Base-by-base conservation (phyloP, 805 yeast species). In the Lipomyces yamanashiensis region DNA sequence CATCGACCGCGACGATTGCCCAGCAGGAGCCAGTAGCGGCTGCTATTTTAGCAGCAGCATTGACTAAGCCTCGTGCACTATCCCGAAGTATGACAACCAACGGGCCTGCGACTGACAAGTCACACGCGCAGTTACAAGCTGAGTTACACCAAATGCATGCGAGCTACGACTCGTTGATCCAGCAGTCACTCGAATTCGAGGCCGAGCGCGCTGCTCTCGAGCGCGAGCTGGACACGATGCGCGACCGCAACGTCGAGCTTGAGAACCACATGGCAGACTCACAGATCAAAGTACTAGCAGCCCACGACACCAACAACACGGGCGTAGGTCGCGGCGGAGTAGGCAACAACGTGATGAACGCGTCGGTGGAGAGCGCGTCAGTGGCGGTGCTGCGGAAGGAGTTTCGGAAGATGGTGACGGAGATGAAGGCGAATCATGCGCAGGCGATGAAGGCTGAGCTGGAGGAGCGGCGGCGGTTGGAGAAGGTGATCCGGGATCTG, bases 401-500 rank as follows among this genome's bases (percentile, higher is more conserved):
- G 58, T 66, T 66, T 43, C 52, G 69, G 15, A 58, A 53, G 56
- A 57, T 66, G 41, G 63, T 60, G 37, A 39, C 61, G 15, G 69
- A 66, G 51, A 59, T 64, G 49, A 40, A 48, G 17, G 34, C 39
- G 7, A 55, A 52, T 23, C 63, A 64, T 37, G 67, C 58, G 39
- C 54, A 52, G 37, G 60, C 49, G 15, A 23, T 66, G 55, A 53
- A 57, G 52, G 62, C 62, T 36, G 67, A 66, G 65, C 60, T 17
- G 23, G 69, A 66, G 40, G 69, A 66, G 58, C 52, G 69, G 39
- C 58, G 64, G 43, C 53, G 69, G 52, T 44, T 66, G 51, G 67
- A 66, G 56, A 58, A 59, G 50, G 61, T 63, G 1, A 53, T 66
- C 34, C 57, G 67, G 13, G 68, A 66, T 19, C 37, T 66, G 58